These are phyloP conservation scores for Tuber aestivum DNA, from an alignment of 495 filamentous ascomycete genomes.

Conservation along the genomic window DNA sequence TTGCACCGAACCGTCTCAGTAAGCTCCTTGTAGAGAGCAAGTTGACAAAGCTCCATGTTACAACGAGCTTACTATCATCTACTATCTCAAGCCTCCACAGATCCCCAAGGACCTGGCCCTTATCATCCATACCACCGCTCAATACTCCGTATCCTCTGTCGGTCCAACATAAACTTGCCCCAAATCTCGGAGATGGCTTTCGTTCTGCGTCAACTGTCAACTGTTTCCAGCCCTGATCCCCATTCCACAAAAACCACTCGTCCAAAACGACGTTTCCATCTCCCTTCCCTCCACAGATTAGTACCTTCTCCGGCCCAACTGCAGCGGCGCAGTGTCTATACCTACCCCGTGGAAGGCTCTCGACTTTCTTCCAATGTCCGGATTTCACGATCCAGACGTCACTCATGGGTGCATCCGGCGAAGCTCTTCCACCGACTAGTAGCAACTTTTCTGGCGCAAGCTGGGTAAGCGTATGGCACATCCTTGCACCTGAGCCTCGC, in stretches of 20 bases:
- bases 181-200: slow-evolving; percentile 43
- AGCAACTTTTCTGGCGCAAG: slow-evolving; percentile 52
- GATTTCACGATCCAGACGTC: slow-evolving; percentile 68
- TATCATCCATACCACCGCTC: slow-evolving; percentile 39
- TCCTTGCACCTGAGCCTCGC: slow-evolving; percentile 50
- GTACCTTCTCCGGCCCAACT: slow-evolving; percentile 49
- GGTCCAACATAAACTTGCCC: slow-evolving; percentile 46
- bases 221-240: slow-evolving; percentile 51
- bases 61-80: slow-evolving; percentile 21
- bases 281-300: slow-evolving; percentile 67
- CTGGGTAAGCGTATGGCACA: slow-evolving; percentile 71
- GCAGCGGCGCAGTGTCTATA: slow-evolving; percentile 67
- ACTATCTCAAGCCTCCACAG: slow-evolving; percentile 39
- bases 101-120: slow-evolving; percentile 35
- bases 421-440: slow-evolving; percentile 71
- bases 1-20: slow-evolving; percentile 39
- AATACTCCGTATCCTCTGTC: slow-evolving; percentile 37
- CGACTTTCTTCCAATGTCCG: slow-evolving; percentile 56
- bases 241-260: slow-evolving; percentile 62
- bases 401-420: slow-evolving; percentile 58
- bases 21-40: slow-evolving; percentile 33
- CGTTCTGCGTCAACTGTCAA: slow-evolving; percentile 42
- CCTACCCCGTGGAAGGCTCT: slow-evolving; percentile 58
- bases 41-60: slow-evolving; percentile 37
- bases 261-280: slow-evolving; percentile 52